These are phyloP conservation scores for Torulaspora gathmanii DNA, from an alignment of 805 yeast species.

Conservation along the genomic window DNA sequence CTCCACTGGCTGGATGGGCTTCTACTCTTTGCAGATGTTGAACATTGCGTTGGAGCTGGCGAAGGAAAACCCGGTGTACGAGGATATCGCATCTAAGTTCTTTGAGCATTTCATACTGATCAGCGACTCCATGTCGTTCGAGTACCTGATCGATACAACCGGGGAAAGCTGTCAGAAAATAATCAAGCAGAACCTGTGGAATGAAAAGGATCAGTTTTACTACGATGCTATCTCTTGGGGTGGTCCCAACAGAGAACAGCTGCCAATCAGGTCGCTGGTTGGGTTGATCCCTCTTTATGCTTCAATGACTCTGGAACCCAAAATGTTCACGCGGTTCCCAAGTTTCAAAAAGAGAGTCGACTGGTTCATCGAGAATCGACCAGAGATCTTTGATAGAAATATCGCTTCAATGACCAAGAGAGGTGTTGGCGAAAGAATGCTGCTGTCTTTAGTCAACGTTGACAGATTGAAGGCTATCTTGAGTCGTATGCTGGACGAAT, in stretches of 20 bases:
- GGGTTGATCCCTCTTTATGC: slow-evolving; percentile 92
- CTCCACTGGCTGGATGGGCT: slow-evolving; percentile 97
- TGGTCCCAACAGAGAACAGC: slow-evolving; percentile 55
- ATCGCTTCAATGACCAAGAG: slow-evolving; percentile 75
- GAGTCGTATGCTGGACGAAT: slow-evolving; percentile 76
- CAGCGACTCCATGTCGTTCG: slow-evolving; percentile 88
- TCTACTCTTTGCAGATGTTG: slow-evolving; percentile 83
- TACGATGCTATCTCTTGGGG: slow-evolving; percentile 90
- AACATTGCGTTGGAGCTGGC: slow-evolving; percentile 89
- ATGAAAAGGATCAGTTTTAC: slow-evolving; percentile 80
- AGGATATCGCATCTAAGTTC: slow-evolving; percentile 89
- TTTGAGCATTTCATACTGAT: slow-evolving; percentile 88
- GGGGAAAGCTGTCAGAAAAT: slow-evolving; percentile 38
- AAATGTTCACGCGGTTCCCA: slow-evolving; percentile 69
- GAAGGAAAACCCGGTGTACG: slow-evolving; percentile 77
- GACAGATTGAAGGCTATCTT: slow-evolving; percentile 74
- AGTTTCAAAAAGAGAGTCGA: slow-evolving; percentile 74
- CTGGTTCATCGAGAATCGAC: slow-evolving; percentile 75
- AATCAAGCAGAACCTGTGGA: slow-evolving; percentile 72
- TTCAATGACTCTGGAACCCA: slow-evolving; percentile 81
- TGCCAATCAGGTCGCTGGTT: slow-evolving; percentile 84
- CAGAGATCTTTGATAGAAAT: slow-evolving; percentile 68
- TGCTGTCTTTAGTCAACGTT: slow-evolving; percentile 73
- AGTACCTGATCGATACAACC: slow-evolving; percentile 33
- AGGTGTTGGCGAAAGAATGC: slow-evolving; percentile 78